A percentile compares a stretch with the other conserved stretches of the same genome.
Evolutionary conservation across 2,329 filamentous ascomycete genomes (phyloP).

Genomic region (Mycosphaerella arachidis): DNA sequence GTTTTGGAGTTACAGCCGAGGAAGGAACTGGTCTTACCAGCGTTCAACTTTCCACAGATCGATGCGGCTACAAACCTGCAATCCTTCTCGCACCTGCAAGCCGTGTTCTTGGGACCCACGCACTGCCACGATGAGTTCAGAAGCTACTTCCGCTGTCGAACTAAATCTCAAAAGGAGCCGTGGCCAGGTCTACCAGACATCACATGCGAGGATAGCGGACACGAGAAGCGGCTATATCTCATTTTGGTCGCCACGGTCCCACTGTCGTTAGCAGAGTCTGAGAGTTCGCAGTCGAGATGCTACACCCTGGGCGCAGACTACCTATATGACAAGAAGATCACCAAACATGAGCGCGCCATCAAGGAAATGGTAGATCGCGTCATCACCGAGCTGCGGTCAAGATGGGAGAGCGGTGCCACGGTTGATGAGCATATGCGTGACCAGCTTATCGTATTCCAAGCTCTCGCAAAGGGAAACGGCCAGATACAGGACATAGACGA

Average conservation of each 20-base stretch:
- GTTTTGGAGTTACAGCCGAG: constrained; percentile 48
- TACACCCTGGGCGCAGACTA: constrained; percentile 50
- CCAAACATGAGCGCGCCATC: constrained; percentile 11
- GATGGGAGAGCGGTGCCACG: constrained; percentile 45
- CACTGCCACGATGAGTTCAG: constrained; percentile 29
- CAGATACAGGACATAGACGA: constrained; percentile 9
- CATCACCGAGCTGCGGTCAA: constrained; percentile 41
- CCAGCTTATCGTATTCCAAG: constrained; percentile 57
- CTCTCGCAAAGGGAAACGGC: constrained; percentile 45
- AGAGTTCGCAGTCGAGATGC: constrained; percentile 26
- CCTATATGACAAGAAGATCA: constrained; percentile 41
- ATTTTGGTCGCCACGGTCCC: constrained; percentile 49
- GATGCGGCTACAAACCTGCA: background rate
- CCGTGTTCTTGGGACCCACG: constrained; percentile 38
- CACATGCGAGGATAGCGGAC: constrained; percentile 21
- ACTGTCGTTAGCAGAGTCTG: background rate
- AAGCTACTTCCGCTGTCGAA: constrained; percentile 4
- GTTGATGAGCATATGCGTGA: constrained; percentile 55
- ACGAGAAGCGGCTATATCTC: constrained; percentile 44
- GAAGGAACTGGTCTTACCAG: constrained; percentile 24
- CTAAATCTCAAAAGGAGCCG: background rate
- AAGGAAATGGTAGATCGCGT: constrained; percentile 42
- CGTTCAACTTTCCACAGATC: constrained; percentile 32
- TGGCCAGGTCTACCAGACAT: constrained; percentile 10
- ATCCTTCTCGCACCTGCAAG: constrained; percentile 23